Base-by-base conservation (phyloP, 2,329 filamentous ascomycete species). In the Pseudophaeomoniella oleicola region DNA sequence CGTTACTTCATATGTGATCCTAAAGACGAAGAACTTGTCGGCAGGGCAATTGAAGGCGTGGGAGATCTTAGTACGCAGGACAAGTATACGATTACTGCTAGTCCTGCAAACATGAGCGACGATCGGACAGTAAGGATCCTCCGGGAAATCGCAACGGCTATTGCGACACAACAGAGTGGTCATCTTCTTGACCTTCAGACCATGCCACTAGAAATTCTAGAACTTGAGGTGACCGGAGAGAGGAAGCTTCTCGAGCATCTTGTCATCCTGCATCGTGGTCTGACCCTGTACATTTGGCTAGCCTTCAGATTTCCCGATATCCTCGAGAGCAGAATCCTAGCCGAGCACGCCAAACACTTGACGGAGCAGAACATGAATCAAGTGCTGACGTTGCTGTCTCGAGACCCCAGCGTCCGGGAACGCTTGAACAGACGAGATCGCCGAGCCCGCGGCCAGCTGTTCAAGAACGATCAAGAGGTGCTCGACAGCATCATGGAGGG, bases 201-300 rank as follows among this genome's bases (percentile, higher is more conserved):
- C 38, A 60, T 96, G 4, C 68, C 81, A 16, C 62, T 98, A 1
- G 79, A 87, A 43, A 55, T 80, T 2, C 67, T 96, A 3, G 83
- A 94, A 42, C 40, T 62, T 16, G 49, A 59, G 1, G 53, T 65
- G 1, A 60, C 58, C 0, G 53, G 54, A 1, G 54, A 57, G 11
- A 59, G 68, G 37, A 54, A 63, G 0, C 83, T 85, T 45, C 66
- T 98, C 9, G 62, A 64, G 37, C 59, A 66, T 5, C 64, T 96
- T 14, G 90, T 98, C 55, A 56, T 63, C 3, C 66, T 98, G 12
- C 90, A 98, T 60, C 82, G 83, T 49, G 67, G 75, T 17, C 63
- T 98, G 27, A 84, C 88, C 32, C 63, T 87, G 33, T 98, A 96
- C 53, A 68, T 93, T 2, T 98, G 90, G 90, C 67, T 98, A 12